phyloP scores from a whole-genome alignment of 1,284 basidiomycete genomes.

The Athelia psychrophila region DNA sequence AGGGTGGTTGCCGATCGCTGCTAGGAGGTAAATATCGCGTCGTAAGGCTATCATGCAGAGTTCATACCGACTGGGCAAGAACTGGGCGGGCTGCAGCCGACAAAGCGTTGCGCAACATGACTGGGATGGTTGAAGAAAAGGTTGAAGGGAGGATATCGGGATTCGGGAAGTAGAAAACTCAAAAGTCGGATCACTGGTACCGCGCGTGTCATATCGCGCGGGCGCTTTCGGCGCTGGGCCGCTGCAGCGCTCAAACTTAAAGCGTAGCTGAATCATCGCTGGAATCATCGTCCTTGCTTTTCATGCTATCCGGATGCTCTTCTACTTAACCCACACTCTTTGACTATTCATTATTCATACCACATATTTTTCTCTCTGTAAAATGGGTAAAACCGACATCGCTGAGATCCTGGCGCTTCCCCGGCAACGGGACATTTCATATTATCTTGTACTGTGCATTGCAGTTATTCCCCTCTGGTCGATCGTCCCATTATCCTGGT shows the following conservation, averaged over 20 bases:
- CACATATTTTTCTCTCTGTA: neutral
- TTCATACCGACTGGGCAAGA: conserved; percentile 48
- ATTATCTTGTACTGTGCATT: conserved; percentile 55
- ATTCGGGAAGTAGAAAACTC: conserved; percentile 12
- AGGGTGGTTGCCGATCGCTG: conserved; percentile 78
- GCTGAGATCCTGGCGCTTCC: conserved; percentile 36
- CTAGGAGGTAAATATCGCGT: conserved; percentile 1
- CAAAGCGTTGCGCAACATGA: conserved; percentile 69
- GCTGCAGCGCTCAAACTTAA: no score
- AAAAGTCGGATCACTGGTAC: no score
- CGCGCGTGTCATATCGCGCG: no score
- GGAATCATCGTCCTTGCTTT: conserved; percentile 1
- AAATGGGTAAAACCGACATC: conserved; percentile 24
- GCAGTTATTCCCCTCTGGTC: conserved; percentile 72
- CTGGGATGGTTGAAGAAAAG: conserved; percentile 24
- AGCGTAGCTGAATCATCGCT: no score
- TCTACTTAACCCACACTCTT: neutral
- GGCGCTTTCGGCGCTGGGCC: no score
- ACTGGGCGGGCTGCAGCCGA: conserved; percentile 54
- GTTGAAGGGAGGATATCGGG: conserved; percentile 23
- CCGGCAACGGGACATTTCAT: conserved; percentile 42
- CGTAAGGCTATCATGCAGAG: conserved; percentile 4
- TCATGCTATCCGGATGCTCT: conserved; percentile 2
- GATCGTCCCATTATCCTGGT: conserved; percentile 68
- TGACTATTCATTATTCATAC: neutral